phyloP scores from a whole-genome alignment of 495 filamentous ascomycete genomes.

The Podospora didyma region DNA sequence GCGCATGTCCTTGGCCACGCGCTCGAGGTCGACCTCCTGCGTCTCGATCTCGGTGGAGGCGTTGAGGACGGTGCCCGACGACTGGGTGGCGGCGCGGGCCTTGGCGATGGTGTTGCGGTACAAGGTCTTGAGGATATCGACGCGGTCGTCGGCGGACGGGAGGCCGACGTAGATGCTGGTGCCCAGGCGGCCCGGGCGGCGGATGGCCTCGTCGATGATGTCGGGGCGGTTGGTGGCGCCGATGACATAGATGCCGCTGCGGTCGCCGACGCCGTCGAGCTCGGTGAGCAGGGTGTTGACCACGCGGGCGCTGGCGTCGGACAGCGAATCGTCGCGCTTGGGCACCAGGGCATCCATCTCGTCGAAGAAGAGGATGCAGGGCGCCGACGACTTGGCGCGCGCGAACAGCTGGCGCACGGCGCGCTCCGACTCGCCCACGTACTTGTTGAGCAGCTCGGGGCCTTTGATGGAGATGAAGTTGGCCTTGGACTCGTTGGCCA shows the following conservation, averaged over 20 bases:
- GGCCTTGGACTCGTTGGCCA: conserved; percentile 89
- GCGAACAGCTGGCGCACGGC: conserved; percentile 90
- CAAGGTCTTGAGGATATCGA: conserved; percentile 79
- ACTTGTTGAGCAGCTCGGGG: conserved; percentile 91
- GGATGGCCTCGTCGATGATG: conserved; percentile 94
- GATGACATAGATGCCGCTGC: conserved; percentile 88
- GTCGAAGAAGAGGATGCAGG: conserved; percentile 97
- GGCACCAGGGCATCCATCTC: conserved; percentile 93
- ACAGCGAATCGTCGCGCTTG: conserved; percentile 71
- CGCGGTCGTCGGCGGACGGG: conserved; percentile 71
- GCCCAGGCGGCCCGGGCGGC: conserved; percentile 85
- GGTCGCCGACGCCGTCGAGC: conserved; percentile 78
- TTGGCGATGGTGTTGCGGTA: conserved; percentile 58
- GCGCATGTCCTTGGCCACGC: conserved; percentile 58
- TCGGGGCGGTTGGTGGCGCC: conserved; percentile 94
- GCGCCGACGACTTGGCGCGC: conserved; percentile 78
- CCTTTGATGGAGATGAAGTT: conserved; percentile 99
- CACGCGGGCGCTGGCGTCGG: conserved; percentile 80
- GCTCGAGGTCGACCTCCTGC: conserved; percentile 42
- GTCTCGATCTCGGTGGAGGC: conserved; percentile 7
- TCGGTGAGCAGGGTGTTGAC: conserved; percentile 98
- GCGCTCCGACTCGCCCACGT: conserved; percentile 90
- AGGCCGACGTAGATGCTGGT: conserved; percentile 88
- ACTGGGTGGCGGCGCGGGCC: conserved; percentile 5
- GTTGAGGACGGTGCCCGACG: conserved; percentile 8